Base-by-base conservation (phyloP, 208 protist species). In the Naegleria fowleri region DNA sequence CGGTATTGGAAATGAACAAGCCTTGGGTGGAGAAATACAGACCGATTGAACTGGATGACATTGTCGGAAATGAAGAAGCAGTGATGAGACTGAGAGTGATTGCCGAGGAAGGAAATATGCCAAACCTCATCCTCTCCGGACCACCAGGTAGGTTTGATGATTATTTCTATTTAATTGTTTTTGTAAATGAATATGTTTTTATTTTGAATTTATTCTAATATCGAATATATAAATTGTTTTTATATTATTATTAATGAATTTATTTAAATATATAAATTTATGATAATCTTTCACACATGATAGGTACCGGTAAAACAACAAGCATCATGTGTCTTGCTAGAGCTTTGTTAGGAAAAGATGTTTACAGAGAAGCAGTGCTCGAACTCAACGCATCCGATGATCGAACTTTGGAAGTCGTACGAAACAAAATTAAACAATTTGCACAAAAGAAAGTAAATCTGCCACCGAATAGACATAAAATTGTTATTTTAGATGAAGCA, bases 341-440 rank as follows among this genome's bases (percentile, higher is more conserved):
- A 36, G 94, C 97, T 43, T 92, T 99, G 41, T 95, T 99, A 9
- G 97, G 96, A 11, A 86, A 93, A 51, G 90, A 95, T 33, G 95
- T 95, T 16, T 97, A 98, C 52, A 97, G 98, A 93, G 94, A 97
- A 33, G 95, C 98, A 7, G 98, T 99, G 84, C 94, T 99, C 13
- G 99, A 99, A 95, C 96, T 99, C 33, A 99, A 99, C 94, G 99
- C 99, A 19, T 99, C 98, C 43, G 98, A 99, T 93, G 98, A 99
- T 86, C 94, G 99, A 43, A 99, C 99, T 25, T 97, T 99, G 76
- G 95, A 99, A 36, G 97, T 99, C 29, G 98, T 99, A 51, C 95
- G 99, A 9, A 96, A 98, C 88, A 99, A 98, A 91, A 99, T 99
- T 90, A 99, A 99, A 92, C 93, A 96, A n/a, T 99, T 99, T 93